Conservation (phyloP, 176 grass and related monocot genomes). For the Luzula sylvatica region DNA sequence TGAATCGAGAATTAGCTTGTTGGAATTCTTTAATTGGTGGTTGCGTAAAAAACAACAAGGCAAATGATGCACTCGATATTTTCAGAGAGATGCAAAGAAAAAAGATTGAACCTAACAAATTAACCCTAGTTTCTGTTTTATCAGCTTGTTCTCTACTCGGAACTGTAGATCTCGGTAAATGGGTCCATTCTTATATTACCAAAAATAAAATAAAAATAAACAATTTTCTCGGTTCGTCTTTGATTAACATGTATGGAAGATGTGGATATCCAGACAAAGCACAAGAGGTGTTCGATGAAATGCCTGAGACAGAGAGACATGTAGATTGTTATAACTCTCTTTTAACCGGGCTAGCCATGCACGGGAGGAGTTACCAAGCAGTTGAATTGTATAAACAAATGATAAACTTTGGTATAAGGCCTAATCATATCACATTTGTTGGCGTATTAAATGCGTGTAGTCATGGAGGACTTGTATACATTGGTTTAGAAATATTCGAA, state of each 20-base stretch:
- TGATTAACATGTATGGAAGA: constrained; percentile 64
- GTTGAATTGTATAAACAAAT: constrained; percentile 27
- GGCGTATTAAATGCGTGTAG: constrained; percentile 32
- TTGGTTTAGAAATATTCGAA: constrained; percentile 19
- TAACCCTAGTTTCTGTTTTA: constrained; percentile 43
- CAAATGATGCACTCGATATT: constrained; percentile 44
- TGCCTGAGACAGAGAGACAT: constrained; percentile 11
- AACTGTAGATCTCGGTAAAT: constrained; percentile 40
- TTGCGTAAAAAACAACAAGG: constrained; percentile 49
- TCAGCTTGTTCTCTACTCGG: constrained; percentile 54
- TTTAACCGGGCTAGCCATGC: constrained; percentile 36
- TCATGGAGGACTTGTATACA: constrained; percentile 24
- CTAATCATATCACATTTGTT: constrained; percentile 26
- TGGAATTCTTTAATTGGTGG: constrained; percentile 54
- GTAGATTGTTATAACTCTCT: constrained; percentile 33
- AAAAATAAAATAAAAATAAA: constrained; percentile 36
- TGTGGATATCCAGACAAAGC: constrained; percentile 32
- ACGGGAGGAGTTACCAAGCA: constrained; percentile 28
- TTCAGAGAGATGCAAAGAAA: constrained; percentile 32
- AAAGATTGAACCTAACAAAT: constrained; percentile 38
- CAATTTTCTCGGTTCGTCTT: constrained; percentile 41
- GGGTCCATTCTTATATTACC: constrained; percentile 43
- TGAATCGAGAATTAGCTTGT: constrained; percentile 32
- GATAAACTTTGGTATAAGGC: neutral
- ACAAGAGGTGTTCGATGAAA: constrained; percentile 31